Evolutionary conservation across 768 basidiomycete genomes (phyloP), one percentile per base, ranked within the genome.

Genomic region (Russula olivacea): DNA sequence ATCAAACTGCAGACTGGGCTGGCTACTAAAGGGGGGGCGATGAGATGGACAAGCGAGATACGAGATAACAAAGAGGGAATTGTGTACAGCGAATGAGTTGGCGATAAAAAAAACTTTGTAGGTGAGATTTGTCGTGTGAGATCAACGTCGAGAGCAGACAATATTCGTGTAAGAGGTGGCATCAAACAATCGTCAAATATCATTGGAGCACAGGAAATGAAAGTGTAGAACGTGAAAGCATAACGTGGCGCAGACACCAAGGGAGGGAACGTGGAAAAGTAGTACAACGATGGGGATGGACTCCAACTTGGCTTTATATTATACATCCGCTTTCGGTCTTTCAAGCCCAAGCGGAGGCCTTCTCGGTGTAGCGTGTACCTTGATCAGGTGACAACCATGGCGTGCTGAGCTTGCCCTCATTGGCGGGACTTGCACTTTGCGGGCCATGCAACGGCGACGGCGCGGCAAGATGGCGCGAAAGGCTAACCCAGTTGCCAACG

Each of bases 401-500:
- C 8, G 80, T 79, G 71, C 79, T 81, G 58, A 76, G 74, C 71
- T 80, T 82, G 68, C 77, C 77, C 62, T 86, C 85, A 65, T 81
- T 78, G 32, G 79, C 82, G 4, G 83, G 81, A 69, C 83, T 85
- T 9, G 84, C 76, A 43, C 80, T 78, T 61, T 83, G 81, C 14
- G 83, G 78, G 56, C 73, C 67, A 43, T 65, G 60, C 68, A 83
- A 83, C 43, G 82, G 71, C n/a, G 77, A 75, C 41, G 78, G 76
- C 62, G 77, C 75, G 57, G 75, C 74, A 57, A 85, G 75, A 70
- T 79, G 79, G 69, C 85, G 81, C 30, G 82, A 71, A 68, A 88
- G 78, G 69, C 75, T 83, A 48, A 78, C 86, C 89, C 89, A 91
- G 71, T 89, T 91, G 36, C 88, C 88, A 30, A 86, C 87, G 72